Conservation (phyloP, 768 basidiomycete genomes). For the Kwoniella botswanensis region DNA sequence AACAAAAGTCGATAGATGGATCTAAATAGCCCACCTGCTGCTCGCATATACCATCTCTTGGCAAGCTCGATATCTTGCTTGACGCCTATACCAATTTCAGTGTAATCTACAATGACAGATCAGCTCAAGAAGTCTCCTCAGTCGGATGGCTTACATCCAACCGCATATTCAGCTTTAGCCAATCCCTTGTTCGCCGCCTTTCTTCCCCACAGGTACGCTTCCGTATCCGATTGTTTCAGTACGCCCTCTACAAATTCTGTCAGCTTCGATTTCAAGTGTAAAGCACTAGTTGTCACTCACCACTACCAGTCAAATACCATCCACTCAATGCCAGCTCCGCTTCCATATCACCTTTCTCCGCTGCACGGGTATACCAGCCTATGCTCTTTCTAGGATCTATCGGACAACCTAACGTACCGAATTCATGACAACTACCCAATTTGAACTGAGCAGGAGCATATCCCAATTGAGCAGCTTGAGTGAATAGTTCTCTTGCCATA, state of each 20-base stretch:
- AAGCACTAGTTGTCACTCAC: conserved; percentile 39
- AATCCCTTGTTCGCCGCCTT: conserved; percentile 95
- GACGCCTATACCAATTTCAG: conserved; percentile 95
- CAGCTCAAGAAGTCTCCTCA: conserved; percentile 15
- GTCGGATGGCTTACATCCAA: conserved; percentile 64
- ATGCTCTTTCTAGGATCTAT: conserved; percentile 93
- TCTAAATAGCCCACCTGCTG: conserved; percentile 70
- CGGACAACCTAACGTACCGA: conserved; percentile 82
- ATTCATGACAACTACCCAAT: conserved; percentile 93
- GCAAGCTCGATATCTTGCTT: conserved; percentile 95
- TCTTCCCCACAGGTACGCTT: conserved; percentile 98
- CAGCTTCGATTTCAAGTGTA: conserved; percentile 6
- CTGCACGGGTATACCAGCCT: conserved; percentile 98
- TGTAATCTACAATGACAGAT: conserved; percentile 69
- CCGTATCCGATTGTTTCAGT: conserved; percentile 94
- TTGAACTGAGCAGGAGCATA: conserved; percentile 95
- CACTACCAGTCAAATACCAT: conserved; percentile 84
- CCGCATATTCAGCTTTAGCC: conserved; percentile 97
- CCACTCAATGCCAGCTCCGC: conserved; percentile 95
- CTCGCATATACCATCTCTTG: conserved; percentile 98
- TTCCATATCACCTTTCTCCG: conserved; percentile 92
- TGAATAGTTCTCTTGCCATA: conserved; percentile 83
- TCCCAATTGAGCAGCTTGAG: conserved; percentile 88
- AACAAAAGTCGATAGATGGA: neutral
- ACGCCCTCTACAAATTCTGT: conserved; percentile 70